phyloP scores from a whole-genome alignment of 1,284 basidiomycete species.

The Exsudoporus floridanus region DNA sequence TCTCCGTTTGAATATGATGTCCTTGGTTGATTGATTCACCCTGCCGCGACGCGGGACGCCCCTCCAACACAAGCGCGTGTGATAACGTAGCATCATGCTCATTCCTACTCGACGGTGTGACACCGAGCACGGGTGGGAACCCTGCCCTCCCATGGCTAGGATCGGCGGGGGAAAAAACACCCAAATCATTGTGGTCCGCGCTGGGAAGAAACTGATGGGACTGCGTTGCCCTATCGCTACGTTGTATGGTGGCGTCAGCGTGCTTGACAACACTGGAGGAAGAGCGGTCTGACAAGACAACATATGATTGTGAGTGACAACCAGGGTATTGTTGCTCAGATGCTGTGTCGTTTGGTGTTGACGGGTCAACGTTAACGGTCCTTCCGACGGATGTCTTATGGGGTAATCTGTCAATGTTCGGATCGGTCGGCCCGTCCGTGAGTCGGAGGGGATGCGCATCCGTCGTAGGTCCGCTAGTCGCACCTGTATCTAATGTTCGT shows the following conservation, averaged over 20 bases:
- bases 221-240: constrained; percentile 6
- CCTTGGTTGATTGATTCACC: neutral
- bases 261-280: neutral
- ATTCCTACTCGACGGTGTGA: too few species aligned
- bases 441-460: constrained; percentile 7
- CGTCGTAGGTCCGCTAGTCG: neutral
- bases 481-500: neutral
- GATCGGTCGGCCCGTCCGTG: neutral
- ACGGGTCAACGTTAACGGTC: neutral
- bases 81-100: neutral
- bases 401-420: neutral
- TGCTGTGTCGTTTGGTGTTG: constrained; percentile 1
- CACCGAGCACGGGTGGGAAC: neutral
- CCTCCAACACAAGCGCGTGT: neutral
- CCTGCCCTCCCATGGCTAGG: neutral
- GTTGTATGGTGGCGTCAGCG: constrained; percentile 14
- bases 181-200: neutral
- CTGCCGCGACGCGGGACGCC: neutral
- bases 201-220: constrained; percentile 4
- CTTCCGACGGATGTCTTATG: neutral
- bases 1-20: neutral
- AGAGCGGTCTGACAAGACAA: neutral
- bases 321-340: constrained; percentile 23
- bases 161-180: neutral
- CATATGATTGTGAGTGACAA: constrained; percentile 31